These are phyloP conservation scores for Kwoniella dendrophila DNA, from an alignment of 768 basidiomycete species.

Conservation along the genomic window DNA sequence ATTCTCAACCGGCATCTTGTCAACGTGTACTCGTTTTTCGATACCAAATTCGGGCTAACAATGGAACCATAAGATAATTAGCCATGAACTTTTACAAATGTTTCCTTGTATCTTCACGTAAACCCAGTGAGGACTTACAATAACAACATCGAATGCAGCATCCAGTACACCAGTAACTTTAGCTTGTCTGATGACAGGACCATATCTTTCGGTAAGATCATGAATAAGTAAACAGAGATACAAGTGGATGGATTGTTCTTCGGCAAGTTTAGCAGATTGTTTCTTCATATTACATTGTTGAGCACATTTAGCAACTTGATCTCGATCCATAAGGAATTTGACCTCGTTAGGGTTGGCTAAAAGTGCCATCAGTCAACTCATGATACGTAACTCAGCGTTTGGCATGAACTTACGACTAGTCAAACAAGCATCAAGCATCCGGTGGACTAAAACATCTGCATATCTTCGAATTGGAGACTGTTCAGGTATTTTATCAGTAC, in stretches of 20 bases:
- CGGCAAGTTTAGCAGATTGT: conserved; percentile 82
- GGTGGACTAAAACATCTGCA: conserved; percentile 91
- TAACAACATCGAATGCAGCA: conserved; percentile 92
- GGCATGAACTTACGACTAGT: conserved; percentile 38
- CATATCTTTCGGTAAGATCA: conserved; percentile 90
- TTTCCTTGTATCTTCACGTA: neutral
- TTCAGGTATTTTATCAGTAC: conserved; percentile 62
- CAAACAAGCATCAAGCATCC: conserved; percentile 88
- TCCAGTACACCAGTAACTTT: conserved; percentile 95
- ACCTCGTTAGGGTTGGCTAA: conserved; percentile 63
- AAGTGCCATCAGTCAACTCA: neutral
- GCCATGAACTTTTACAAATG: neutral
- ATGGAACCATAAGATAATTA: conserved; percentile 9
- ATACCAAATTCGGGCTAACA: conserved; percentile 85
- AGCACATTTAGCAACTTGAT: conserved; percentile 94
- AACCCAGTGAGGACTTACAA: conserved; percentile 55
- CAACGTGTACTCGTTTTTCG: conserved; percentile 97
- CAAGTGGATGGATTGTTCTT: conserved; percentile 94
- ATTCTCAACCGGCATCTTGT: conserved; percentile 99
- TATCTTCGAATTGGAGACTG: conserved; percentile 66
- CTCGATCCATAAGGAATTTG: conserved; percentile 96
- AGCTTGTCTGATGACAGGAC: conserved; percentile 93
- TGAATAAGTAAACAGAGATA: conserved; percentile 93
- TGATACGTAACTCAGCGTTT: neutral
- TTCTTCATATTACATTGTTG: conserved; percentile 94